A percentile compares a stretch with the other conserved stretches of the same genome.
Conservation (phyloP, 306 rosid species). For the Carpinus viminea region DNA sequence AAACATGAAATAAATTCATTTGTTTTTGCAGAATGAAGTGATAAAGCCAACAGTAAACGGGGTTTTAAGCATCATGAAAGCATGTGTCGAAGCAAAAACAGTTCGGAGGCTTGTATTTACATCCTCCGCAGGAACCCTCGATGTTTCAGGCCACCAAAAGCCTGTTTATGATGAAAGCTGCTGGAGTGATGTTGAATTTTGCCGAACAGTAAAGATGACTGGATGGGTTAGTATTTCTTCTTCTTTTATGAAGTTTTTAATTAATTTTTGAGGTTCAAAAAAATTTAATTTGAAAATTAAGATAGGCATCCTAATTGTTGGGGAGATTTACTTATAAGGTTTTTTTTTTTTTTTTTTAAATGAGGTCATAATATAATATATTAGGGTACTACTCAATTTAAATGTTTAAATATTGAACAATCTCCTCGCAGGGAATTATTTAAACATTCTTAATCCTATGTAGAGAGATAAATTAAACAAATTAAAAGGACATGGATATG, state of each 20-base stretch:
- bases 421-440: too few species aligned
- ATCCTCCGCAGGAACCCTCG: slow-evolving; percentile 69
- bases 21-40: slow-evolving; percentile 60
- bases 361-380: too few species aligned
- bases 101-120: slow-evolving; percentile 66
- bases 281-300: too few species aligned
- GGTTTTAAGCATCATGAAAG: slow-evolving; percentile 61
- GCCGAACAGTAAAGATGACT: slow-evolving; percentile 53
- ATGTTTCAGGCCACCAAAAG: slow-evolving; percentile 36
- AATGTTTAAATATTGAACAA: too few species aligned
- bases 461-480: too few species aligned
- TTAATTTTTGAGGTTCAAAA: background rate
- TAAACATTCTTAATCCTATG: too few species aligned
- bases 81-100: slow-evolving; percentile 55
- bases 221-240: slow-evolving; percentile 57
- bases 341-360: too few species aligned
- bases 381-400: too few species aligned
- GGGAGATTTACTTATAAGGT: too few species aligned
- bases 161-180: slow-evolving; percentile 44
- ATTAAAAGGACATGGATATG: too few species aligned
- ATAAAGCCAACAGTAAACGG: slow-evolving; percentile 69
- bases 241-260: background rate
- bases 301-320: too few species aligned
- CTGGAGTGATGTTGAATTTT: slow-evolving; percentile 70
- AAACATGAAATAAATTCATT: background rate